Conservation (phyloP, 768 basidiomycete species). For the Mycena amicta region DNA sequence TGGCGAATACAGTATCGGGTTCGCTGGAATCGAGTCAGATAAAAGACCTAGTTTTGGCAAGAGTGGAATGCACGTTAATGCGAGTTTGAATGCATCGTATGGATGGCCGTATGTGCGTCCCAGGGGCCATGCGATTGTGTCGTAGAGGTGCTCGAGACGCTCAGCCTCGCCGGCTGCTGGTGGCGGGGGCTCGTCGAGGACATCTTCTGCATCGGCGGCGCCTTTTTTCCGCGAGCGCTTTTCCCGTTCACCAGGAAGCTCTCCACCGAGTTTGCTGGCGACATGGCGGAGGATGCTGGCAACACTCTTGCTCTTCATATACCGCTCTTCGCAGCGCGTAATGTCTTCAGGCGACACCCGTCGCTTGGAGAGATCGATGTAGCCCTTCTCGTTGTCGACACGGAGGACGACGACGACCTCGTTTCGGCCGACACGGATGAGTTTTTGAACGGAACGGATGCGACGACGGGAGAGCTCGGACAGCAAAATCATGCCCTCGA, state of each 20-base stretch:
- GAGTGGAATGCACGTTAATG: conserved; percentile 72
- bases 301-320: conserved; percentile 97
- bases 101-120: conserved; percentile 91
- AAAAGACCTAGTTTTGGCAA: background rate
- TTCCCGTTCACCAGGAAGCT: conserved; percentile 45
- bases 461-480: conserved; percentile 96
- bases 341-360: conserved; percentile 98
- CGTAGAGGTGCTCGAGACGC: conserved; percentile 84
- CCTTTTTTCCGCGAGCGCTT: conserved; percentile 51
- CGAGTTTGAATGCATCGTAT: conserved; percentile 97
- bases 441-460: conserved; percentile 95
- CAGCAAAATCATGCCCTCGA: conserved; percentile 99
- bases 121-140: conserved; percentile 91
- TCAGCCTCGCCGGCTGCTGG: conserved; percentile 67
- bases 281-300: conserved; percentile 92
- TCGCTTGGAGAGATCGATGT: conserved; percentile 98
- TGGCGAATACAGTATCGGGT: conserved; percentile 75
- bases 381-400: conserved; percentile 99
- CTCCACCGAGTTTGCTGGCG: conserved; percentile 65
- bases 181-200: conserved; percentile 34
- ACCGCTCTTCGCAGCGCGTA: conserved; percentile 97
- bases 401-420: conserved; percentile 97
- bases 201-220: conserved; percentile 40
- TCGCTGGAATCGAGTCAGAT: conserved; percentile 32
- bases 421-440: conserved; percentile 96